Percentiles rank a stretch among this genome's conserved stretches.
phyloP scores from a whole-genome alignment of 2,329 filamentous ascomycete species.

The Neodidymelliopsis sp. region DNA sequence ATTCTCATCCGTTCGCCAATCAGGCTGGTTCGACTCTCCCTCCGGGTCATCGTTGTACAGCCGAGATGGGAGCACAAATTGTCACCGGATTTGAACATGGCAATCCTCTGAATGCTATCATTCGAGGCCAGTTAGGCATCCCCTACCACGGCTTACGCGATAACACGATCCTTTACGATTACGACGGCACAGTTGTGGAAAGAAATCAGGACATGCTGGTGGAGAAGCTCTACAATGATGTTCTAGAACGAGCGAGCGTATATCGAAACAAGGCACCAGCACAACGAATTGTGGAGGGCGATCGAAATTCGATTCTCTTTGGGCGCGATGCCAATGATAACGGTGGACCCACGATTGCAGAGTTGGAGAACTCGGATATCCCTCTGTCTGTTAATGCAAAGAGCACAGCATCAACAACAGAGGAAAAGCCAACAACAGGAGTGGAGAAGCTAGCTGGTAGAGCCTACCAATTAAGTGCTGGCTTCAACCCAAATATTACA shows the following conservation, averaged over 20 bases:
- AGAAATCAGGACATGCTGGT: constrained; percentile 79
- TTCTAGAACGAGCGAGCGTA: constrained; percentile 87
- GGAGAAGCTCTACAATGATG: constrained; percentile 93
- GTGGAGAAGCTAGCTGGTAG: constrained; percentile 72
- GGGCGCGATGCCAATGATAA: constrained; percentile 73
- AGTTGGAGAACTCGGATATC: constrained; percentile 74
- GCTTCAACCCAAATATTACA: constrained; percentile 71
- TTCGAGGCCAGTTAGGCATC: constrained; percentile 87
- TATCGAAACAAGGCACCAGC: constrained; percentile 82
- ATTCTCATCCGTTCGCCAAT: constrained; percentile 76
- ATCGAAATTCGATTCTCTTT: constrained; percentile 80
- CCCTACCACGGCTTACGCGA: constrained; percentile 83
- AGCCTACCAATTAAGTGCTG: constrained; percentile 71
- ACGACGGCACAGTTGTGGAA: constrained; percentile 79
- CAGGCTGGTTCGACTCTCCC: constrained; percentile 62
- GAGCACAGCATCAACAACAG: constrained; percentile 43
- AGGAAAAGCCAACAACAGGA: constrained; percentile 59
- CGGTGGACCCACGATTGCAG: constrained; percentile 71
- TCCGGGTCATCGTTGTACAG: constrained; percentile 72
- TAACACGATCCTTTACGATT: constrained; percentile 88
- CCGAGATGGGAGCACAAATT: constrained; percentile 98
- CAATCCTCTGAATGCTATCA: constrained; percentile 89
- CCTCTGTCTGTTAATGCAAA: constrained; percentile 57
- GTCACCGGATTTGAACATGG: constrained; percentile 96
- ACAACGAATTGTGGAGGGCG: constrained; percentile 78